Evolutionary conservation across 108 stramenopile genomes (phyloP).

Genomic region (Discostella stelligeroides): DNA sequence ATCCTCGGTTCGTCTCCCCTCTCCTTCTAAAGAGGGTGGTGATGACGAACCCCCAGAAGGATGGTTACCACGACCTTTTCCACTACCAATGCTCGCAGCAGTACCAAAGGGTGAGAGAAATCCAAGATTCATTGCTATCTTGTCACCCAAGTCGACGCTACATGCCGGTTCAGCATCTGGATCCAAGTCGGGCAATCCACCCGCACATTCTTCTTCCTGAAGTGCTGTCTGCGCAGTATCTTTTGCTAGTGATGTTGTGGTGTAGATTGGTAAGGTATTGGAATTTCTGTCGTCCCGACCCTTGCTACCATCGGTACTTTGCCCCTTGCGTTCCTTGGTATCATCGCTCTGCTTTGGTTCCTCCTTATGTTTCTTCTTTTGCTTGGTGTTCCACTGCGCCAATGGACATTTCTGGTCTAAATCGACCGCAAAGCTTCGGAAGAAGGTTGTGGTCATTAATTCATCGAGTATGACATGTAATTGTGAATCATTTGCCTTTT

Average conservation of each 20-base stretch:
- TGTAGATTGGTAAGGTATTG: too few species aligned
- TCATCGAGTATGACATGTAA: slow-evolving; percentile 79
- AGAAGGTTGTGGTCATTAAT: slow-evolving; percentile 74
- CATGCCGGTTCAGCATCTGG: slow-evolving; percentile 55
- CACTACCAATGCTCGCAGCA: background rate
- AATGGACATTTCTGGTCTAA: slow-evolving; percentile 78
- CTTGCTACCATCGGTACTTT: background rate
- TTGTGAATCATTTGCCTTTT: slow-evolving; percentile 87
- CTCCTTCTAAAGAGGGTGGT: background rate
- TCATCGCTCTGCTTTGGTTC: slow-evolving; percentile 7
- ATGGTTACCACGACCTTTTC: background rate
- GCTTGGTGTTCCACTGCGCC: slow-evolving; percentile 38
- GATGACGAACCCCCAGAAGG: background rate
- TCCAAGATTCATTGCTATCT: slow-evolving; percentile 17
- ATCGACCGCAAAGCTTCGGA: slow-evolving; percentile 83
- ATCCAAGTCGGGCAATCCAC: slow-evolving; percentile 53
- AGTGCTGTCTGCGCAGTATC: background rate
- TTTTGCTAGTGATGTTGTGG: background rate
- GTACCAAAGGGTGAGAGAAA: slow-evolving; percentile 14
- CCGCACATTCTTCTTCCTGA: slow-evolving; percentile 33
- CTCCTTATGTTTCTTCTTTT: slow-evolving; percentile 21
- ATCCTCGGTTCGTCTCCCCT: background rate
- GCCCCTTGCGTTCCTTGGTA: background rate
- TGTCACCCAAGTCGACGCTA: slow-evolving; percentile 41
- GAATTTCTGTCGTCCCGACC: background rate